phyloP scores from a whole-genome alignment of 73 alveolate species.

The Uronychia binucleata region DNA sequence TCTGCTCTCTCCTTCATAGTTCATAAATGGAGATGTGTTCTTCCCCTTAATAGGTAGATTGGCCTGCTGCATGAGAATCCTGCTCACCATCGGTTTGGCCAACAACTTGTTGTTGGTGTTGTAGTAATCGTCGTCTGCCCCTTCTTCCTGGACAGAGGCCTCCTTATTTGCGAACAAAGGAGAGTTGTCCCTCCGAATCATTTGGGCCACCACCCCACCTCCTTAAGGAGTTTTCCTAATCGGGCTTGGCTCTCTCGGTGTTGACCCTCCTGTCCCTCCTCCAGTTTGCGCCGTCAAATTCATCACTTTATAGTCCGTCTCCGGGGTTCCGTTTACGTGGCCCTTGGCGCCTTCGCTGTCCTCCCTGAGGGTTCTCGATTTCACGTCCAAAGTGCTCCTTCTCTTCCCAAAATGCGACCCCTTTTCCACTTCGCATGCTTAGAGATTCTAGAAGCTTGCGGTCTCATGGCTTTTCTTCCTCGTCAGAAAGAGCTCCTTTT shows the following conservation, averaged over 20 bases:
- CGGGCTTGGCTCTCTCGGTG: not conserved
- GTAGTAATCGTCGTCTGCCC: not conserved
- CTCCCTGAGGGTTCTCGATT: too few relatives aligned
- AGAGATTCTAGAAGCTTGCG: not conserved
- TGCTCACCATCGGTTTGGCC: too few relatives aligned
- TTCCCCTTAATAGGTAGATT: too few relatives aligned
- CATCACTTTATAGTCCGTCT: not conserved
- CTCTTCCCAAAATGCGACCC: not conserved
- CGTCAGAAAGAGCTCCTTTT: not conserved
- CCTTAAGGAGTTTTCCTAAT: too few relatives aligned
- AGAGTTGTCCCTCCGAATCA: not conserved
- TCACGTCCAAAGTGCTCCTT: not conserved
- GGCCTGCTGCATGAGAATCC: too few relatives aligned
- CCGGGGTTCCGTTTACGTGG: too few relatives aligned
- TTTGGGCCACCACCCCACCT: too few relatives aligned
- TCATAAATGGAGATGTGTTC: too few relatives aligned
- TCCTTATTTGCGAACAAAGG: not conserved
- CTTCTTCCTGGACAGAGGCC: not conserved
- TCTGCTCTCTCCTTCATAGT: too few relatives aligned
- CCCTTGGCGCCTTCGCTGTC: too few relatives aligned
- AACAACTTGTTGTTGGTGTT: not conserved
- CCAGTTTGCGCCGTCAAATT: not conserved
- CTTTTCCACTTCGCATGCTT: not conserved
- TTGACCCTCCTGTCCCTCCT: too few relatives aligned
- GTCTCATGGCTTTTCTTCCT: not conserved